Evolutionary conservation across 768 basidiomycete species (phyloP).

Genomic region (Naganishia randhawae): DNA sequence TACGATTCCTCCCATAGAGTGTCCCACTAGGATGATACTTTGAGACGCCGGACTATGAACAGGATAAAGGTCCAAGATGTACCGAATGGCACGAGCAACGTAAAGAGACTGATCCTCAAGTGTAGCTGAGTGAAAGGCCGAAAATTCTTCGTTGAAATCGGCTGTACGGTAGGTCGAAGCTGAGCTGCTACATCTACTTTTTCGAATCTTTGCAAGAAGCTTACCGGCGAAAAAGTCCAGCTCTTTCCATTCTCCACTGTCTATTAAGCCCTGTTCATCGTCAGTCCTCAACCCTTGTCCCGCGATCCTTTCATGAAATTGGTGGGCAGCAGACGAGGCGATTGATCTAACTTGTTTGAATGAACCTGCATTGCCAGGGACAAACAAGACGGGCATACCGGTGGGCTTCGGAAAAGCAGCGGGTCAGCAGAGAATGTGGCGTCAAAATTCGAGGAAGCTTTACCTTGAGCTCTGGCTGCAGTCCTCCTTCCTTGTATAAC

Average conservation of each 20-base stretch:
- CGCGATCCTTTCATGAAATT: conserved; percentile 65
- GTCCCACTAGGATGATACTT: conserved; percentile 72
- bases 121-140: conserved; percentile 88
- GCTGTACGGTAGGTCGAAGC: conserved; percentile 54
- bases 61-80: conserved; percentile 71
- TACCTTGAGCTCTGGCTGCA: conserved; percentile 66
- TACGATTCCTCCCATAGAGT: conserved; percentile 97
- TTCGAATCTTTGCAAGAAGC: conserved; percentile 36
- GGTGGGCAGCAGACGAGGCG: conserved; percentile 80
- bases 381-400: conserved; percentile 77
- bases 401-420: conserved; percentile 33
- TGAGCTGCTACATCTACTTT: not conserved
- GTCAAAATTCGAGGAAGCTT: conserved; percentile 17
- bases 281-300: not conserved
- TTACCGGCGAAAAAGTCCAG: conserved; percentile 84
- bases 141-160: conserved; percentile 95
- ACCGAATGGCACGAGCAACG: conserved; percentile 64
- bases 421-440: not conserved
- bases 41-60: conserved; percentile 52
- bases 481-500: conserved; percentile 83
- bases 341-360: conserved; percentile 91
- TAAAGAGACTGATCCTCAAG: conserved; percentile 76
- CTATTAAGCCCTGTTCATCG: not conserved
- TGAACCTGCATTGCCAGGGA: conserved; percentile 95
- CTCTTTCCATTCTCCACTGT: conserved; percentile 43